Base-by-base conservation (phyloP, 441 rosid genomes). In the Bruguiera hainesii region DNA sequence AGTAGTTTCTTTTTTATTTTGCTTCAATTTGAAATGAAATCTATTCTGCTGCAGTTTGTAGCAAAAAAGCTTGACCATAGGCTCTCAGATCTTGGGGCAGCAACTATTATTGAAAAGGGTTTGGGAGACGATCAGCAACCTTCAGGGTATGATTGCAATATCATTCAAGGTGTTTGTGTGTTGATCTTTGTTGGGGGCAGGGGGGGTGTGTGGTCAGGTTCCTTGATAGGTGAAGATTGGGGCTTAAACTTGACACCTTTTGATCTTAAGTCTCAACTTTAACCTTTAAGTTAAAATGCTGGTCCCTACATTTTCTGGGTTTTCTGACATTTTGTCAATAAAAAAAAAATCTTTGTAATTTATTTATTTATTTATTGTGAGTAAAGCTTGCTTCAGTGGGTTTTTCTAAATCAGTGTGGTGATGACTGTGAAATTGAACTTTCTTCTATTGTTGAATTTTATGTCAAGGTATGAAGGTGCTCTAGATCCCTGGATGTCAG, bases 91-190 rank as follows among this genome's bases (percentile, higher is more conserved):
- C 95, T 95, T 69, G 98, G 97, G 63, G 98, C 90, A 6, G 76
- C 63, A 56, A 60, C 84, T 66, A 71, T 92, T 73, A 63, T 90
- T 79, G 96, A 86, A 67, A 86, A 83, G 79, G 95, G 99, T 72
- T 82, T 95, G 69, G 99, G 98, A 59, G 95, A 95, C 79, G 98
- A 95, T 76, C 97, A 95, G 74, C 97, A 91, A 77, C 96, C 91
- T 79, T 90, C 98, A 79, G 98, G 99, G 98, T 95, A 95, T 66
- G 83, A 52, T 53, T 33, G 37, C 23, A 63, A 21, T 50, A n/a
- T 57, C 58, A 7, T 55, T 53, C 29, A 26, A 29, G 3, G 2
- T 26, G 13, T 51, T 5, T 55, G 58, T 53, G 11, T 55, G 30
- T 23, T 9, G 58, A 55, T 20, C 58, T 55, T 10, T 42, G 48